These are phyloP conservation scores for Capsicum pubescens DNA, from an alignment of 257 asterid species.

Conservation along the genomic window DNA sequence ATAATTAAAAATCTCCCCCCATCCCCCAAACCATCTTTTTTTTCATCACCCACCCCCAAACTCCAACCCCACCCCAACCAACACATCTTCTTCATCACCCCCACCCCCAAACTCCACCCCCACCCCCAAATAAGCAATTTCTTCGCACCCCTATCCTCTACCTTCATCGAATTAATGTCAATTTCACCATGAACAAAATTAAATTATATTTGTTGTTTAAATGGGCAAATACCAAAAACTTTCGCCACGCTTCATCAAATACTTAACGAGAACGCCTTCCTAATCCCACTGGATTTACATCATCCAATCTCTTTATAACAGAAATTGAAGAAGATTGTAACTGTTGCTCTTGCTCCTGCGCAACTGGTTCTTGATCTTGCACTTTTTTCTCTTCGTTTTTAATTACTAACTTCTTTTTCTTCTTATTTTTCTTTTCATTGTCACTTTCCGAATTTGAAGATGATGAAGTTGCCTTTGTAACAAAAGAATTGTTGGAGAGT, in stretches of 20 bases:
- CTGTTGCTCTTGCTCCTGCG: slow-evolving; percentile 22
- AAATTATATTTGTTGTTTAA: too few species aligned
- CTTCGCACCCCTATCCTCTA: too few species aligned
- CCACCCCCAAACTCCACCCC: too few species aligned
- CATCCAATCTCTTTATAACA: slow-evolving; percentile 76
- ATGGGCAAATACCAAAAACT: slow-evolving; percentile 66
- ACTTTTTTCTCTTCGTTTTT: slow-evolving; percentile 6
- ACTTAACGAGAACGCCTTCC: slow-evolving; percentile 89
- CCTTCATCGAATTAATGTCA: too few species aligned
- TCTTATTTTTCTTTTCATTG: slow-evolving; percentile 49
- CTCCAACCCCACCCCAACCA: too few species aligned
- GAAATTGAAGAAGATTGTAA: slow-evolving; percentile 42
- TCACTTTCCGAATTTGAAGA: slow-evolving; percentile 35
- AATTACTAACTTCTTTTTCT: slow-evolving; percentile 49
- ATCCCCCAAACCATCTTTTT: too few species aligned
- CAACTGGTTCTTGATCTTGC: slow-evolving; percentile 28
- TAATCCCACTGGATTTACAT: slow-evolving; percentile 91
- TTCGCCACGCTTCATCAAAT: slow-evolving; percentile 97
- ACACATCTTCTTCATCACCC: too few species aligned
- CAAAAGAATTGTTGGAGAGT: background rate
- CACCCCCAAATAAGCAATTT: too few species aligned
- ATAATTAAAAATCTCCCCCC: too few species aligned
- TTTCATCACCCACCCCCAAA: too few species aligned
- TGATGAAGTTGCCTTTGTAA: slow-evolving; percentile 1
- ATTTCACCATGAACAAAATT: too few species aligned